A percentile compares a stretch with the other conserved stretches of the same genome.
Evolutionary conservation across 371 early-diverging fungal genomes (phyloP).

Genomic region (Blakeslea trispora): DNA sequence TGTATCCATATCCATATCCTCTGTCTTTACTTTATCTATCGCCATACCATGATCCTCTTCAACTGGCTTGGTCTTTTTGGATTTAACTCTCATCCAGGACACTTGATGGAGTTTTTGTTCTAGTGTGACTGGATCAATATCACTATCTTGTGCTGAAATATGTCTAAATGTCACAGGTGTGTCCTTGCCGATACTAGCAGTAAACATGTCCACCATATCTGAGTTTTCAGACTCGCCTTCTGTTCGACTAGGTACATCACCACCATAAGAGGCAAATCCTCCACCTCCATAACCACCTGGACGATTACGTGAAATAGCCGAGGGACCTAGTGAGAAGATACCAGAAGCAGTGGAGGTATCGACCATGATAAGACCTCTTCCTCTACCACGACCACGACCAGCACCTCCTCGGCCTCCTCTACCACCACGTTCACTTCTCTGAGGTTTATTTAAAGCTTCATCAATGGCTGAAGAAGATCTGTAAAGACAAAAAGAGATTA

Average conservation of each 20-base stretch:
- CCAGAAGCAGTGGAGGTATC: slow-evolving; percentile 61
- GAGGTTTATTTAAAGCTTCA: slow-evolving; percentile 33
- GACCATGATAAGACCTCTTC: slow-evolving; percentile 27
- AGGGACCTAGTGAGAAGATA: slow-evolving; percentile 70
- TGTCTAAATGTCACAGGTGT: slow-evolving; percentile 46
- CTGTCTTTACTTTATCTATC: slow-evolving; percentile 12
- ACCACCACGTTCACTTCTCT: slow-evolving; percentile 48
- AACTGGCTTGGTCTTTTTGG: slow-evolving; percentile 9
- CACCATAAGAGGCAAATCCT: slow-evolving; percentile 38
- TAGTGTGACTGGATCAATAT: slow-evolving; percentile 45
- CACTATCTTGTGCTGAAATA: slow-evolving; percentile 35
- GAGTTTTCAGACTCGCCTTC: slow-evolving; percentile 32
- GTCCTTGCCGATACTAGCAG: slow-evolving; percentile 15
- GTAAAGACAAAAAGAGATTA: slow-evolving; percentile 16
- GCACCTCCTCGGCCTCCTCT: slow-evolving; percentile 43
- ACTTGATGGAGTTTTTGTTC: slow-evolving; percentile 21
- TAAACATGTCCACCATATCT: slow-evolving; percentile 40
- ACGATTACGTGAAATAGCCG: slow-evolving; percentile 30
- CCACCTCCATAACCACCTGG: slow-evolving; percentile 28
- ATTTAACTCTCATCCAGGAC: slow-evolving; percentile 37
- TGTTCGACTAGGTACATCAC: slow-evolving; percentile 26
- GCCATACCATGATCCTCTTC: slow-evolving; percentile 6
- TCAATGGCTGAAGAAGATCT: slow-evolving; percentile 44
- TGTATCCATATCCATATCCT: slow-evolving; percentile 12
- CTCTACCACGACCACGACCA: slow-evolving; percentile 39